phyloP scores from a whole-genome alignment of 83 land plant genomes.

The Isoetes engelmannii region DNA sequence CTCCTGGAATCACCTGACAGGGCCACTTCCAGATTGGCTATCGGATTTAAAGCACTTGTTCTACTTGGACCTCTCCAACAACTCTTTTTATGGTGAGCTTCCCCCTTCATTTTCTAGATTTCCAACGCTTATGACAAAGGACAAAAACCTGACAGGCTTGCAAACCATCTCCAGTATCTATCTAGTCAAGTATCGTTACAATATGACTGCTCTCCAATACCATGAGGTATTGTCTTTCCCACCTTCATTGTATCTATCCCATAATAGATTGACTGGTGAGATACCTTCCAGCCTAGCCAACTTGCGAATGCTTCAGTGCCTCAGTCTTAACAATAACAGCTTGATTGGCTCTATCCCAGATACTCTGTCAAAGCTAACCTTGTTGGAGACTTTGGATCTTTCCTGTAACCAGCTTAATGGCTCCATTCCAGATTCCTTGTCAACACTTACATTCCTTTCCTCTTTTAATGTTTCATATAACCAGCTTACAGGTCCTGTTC shows the following conservation, averaged over 20 bases:
- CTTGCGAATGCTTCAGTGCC: constrained; percentile 35
- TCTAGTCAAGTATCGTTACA: constrained; percentile 16
- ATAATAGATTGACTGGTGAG: constrained; percentile 49
- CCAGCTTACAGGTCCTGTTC: constrained; percentile 49
- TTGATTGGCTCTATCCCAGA: constrained; percentile 26
- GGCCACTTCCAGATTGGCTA: constrained; percentile 42
- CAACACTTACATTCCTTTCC: constrained; percentile 34
- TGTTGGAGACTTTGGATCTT: constrained; percentile 42
- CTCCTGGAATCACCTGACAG: constrained; percentile 34
- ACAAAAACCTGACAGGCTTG: neutral
- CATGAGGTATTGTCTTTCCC: constrained; percentile 44
- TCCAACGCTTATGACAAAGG: constrained; percentile 9
- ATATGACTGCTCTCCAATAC: constrained; percentile 35
- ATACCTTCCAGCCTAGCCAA: constrained; percentile 44
- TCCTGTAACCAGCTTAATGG: constrained; percentile 51
- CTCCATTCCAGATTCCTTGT: constrained; percentile 34
- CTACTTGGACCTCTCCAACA: constrained; percentile 4
- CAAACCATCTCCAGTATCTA: constrained; percentile 6
- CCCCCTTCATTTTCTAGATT: constrained; percentile 16
- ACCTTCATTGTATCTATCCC: constrained; percentile 46
- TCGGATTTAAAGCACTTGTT: neutral
- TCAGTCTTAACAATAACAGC: constrained; percentile 45
- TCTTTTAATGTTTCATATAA: constrained; percentile 48
- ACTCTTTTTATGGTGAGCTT: neutral
- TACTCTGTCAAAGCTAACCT: constrained; percentile 25